These are phyloP conservation scores for Polytolypa hystricis DNA, from an alignment of 2,329 filamentous ascomycete genomes.

Conservation along the genomic window DNA sequence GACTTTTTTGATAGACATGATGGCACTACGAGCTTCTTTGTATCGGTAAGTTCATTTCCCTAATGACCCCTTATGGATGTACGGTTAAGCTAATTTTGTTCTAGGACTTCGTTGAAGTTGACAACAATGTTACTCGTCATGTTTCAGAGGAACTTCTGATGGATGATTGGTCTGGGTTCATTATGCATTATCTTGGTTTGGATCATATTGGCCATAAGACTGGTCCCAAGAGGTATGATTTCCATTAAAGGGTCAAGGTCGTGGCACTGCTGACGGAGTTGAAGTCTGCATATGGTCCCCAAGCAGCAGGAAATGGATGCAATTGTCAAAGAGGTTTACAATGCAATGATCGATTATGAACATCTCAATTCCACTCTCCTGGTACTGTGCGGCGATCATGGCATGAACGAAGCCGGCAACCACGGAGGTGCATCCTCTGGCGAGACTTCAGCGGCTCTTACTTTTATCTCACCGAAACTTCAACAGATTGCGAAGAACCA, in stretches of 20 bases:
- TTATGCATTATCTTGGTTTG: conserved; percentile 88
- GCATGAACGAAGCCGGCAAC: conserved; percentile 99
- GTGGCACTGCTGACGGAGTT: conserved; percentile 12
- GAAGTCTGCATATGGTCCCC: conserved; percentile 74
- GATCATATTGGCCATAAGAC: conserved; percentile 98
- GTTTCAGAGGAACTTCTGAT: conserved; percentile 62
- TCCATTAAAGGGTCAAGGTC: not conserved
- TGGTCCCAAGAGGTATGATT: conserved; percentile 61
- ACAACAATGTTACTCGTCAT: conserved; percentile 93
- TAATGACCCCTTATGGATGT: no score
- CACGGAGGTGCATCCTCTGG: conserved; percentile 89
- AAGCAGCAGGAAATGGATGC: conserved; percentile 92
- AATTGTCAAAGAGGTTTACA: conserved; percentile 65
- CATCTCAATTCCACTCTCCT: conserved; percentile 72
- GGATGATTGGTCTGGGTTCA: conserved; percentile 82
- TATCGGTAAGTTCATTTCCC: conserved; percentile 59
- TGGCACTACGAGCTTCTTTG: conserved; percentile 95
- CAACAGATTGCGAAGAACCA: conserved; percentile 40
- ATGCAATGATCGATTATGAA: conserved; percentile 56
- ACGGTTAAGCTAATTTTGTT: conserved; percentile 11
- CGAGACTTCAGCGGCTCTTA: conserved; percentile 83
- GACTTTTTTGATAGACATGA: conserved; percentile 75
- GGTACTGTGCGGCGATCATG: conserved; percentile 84
- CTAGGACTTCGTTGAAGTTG: conserved; percentile 94
- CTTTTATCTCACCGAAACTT: conserved; percentile 83